A percentile compares a stretch with the other conserved stretches of the same genome.
These are phyloP conservation scores for Aspergillus sergii DNA, from an alignment of 2,329 filamentous ascomycete species.

Conservation along the genomic window DNA sequence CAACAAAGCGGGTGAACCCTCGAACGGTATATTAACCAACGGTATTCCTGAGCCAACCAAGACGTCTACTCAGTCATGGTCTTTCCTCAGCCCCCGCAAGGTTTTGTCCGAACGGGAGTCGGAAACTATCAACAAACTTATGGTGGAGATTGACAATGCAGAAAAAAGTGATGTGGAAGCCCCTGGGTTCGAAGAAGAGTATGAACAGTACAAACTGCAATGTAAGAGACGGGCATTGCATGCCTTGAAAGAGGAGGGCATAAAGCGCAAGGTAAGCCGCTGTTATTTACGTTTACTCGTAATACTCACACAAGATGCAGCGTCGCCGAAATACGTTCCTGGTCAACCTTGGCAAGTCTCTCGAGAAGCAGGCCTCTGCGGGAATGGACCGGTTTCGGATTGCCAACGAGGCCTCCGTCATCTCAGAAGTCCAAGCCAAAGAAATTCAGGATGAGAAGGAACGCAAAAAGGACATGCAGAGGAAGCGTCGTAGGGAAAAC, in stretches of 20 bases:
- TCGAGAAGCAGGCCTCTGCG: conserved; percentile 68
- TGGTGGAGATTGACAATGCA: conserved; percentile 61
- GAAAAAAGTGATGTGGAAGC: conserved; percentile 62
- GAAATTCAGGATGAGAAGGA: conserved; percentile 95
- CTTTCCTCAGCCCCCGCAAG: conserved; percentile 57
- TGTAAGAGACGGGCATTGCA: conserved; percentile 70
- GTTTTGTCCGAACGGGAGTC: conserved; percentile 62
- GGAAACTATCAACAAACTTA: conserved; percentile 68
- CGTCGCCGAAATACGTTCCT: conserved; percentile 60
- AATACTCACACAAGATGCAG: conserved; percentile 44
- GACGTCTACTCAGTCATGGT: conserved; percentile 18
- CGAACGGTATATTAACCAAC: conserved; percentile 26
- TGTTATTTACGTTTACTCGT: background rate
- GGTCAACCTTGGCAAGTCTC: conserved; percentile 59
- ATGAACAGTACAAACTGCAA: conserved; percentile 56
- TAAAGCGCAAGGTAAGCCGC: conserved; percentile 64
- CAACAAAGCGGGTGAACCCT: conserved; percentile 20
- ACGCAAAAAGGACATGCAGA: conserved; percentile 99
- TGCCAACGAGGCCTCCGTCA: conserved; percentile 76
- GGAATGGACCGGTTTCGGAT: conserved; percentile 77
- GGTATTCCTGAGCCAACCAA: conserved; percentile 24
- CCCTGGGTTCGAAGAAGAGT: conserved; percentile 54
- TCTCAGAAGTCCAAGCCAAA: conserved; percentile 83
- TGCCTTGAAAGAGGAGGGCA: conserved; percentile 63
- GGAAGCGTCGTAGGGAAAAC: conserved; percentile 93